A percentile compares a stretch with the other conserved stretches of the same genome.
These are phyloP conservation scores for Alternaria rosae DNA, from an alignment of 2,329 filamentous ascomycete species.

Conservation along the genomic window DNA sequence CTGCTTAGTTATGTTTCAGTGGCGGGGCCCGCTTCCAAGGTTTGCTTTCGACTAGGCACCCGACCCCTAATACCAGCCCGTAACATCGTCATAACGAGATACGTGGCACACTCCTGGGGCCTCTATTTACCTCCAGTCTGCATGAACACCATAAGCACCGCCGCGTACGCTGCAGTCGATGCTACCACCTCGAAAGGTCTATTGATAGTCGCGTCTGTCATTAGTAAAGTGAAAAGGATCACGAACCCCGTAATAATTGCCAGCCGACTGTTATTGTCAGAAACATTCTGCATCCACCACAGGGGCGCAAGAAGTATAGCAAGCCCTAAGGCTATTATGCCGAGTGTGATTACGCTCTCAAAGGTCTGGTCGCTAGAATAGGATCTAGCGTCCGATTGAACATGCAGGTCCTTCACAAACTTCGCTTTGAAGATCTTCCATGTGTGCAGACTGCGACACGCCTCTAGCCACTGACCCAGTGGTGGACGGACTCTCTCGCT, in stretches of 20 bases:
- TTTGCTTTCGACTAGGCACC: too few species aligned
- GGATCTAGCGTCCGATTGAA: conserved; percentile 2
- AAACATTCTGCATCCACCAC: conserved; percentile 29
- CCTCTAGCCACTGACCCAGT: background rate
- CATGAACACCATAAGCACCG: background rate
- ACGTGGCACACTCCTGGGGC: background rate
- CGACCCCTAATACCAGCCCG: too few species aligned
- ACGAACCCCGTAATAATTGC: conserved; percentile 36
- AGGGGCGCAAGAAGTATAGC: conserved; percentile 33
- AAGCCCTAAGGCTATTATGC: conserved; percentile 9
- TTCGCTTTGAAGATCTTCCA: conserved; percentile 19
- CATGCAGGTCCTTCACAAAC: background rate
- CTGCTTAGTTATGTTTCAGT: background rate
- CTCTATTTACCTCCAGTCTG: background rate
- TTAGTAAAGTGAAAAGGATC: conserved; percentile 19
- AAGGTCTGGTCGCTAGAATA: conserved; percentile 25
- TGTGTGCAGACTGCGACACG: conserved; percentile 7
- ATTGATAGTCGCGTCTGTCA: conserved; percentile 23
- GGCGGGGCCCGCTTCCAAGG: too few species aligned
- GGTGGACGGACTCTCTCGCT: conserved; percentile 1
- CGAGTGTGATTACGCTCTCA: conserved; percentile 17
- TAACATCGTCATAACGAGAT: too few species aligned
- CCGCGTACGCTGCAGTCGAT: conserved; percentile 26
- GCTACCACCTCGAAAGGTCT: conserved; percentile 33
- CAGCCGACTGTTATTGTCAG: conserved; percentile 9